These are phyloP conservation scores for Camelina sativa DNA, from an alignment of 345 rosid genomes.

Conservation along the genomic window DNA sequence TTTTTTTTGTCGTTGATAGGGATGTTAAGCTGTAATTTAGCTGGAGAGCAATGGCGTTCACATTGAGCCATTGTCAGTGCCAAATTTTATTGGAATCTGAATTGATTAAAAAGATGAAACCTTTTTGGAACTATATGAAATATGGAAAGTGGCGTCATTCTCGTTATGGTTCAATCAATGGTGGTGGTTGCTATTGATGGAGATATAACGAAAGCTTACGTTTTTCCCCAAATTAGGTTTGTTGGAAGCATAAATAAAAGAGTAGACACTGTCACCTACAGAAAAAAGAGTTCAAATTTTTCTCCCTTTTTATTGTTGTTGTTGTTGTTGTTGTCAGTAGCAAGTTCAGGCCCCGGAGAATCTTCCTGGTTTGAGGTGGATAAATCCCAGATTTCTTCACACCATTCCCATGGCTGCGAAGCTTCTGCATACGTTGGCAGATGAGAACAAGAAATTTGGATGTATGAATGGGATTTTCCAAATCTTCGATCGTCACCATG, in stretches of 20 bases:
- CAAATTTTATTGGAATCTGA: slow-evolving; percentile 35
- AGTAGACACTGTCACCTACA: background rate
- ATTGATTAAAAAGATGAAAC: background rate
- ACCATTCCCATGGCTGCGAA: slow-evolving; percentile 77
- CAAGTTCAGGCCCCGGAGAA: slow-evolving; percentile 1
- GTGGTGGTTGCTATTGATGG: slow-evolving; percentile 39
- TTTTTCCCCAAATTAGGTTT: slow-evolving; percentile 16
- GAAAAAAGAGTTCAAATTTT: slow-evolving; percentile 5
- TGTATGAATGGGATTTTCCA: slow-evolving; percentile 95
- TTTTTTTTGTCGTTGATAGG: slow-evolving; percentile 33
- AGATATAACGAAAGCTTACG: slow-evolving; percentile 35
- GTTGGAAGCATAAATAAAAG: background rate
- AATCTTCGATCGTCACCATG: slow-evolving; percentile 75
- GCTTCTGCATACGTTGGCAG: slow-evolving; percentile 86
- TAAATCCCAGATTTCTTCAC: slow-evolving; percentile 1
- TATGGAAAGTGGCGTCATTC: slow-evolving; percentile 48
- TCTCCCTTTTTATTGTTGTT: background rate
- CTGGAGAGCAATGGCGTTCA: slow-evolving; percentile 47
- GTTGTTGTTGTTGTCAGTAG: background rate
- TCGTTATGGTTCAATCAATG: slow-evolving; percentile 31
- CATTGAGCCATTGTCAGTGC: slow-evolving; percentile 33
- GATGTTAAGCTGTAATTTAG: slow-evolving; percentile 50
- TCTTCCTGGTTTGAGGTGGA: background rate
- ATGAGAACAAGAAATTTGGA: slow-evolving; percentile 92
- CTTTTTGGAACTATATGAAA: slow-evolving; percentile 38